Evolutionary conservation across 177 flowering plant genomes (phyloP), one percentile per base, ranked within the genome.

Genomic region (Vitis hybrid): DNA sequence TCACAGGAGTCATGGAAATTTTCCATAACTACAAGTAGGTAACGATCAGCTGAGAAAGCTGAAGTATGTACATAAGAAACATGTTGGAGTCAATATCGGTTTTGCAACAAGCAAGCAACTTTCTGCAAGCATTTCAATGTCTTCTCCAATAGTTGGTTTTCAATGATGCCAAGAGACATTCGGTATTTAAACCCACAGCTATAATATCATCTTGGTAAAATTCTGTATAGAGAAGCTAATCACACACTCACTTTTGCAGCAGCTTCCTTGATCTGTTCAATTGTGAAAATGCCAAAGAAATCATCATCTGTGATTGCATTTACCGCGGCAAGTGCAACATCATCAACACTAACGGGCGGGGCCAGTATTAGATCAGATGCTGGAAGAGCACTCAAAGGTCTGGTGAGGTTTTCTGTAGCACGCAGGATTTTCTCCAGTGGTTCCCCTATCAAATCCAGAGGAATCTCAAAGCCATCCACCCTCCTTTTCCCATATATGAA

Each of bases 241-340:
- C 74, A 90, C n/a, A 80, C 92, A 73, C 73, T 88, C 55, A 90
- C 91, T 68, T 84, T 82, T 14, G 87, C 85, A 39, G 99, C 97
- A 51, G 99, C 98, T 85, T 88, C 90, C 82, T 90, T 90, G 80
- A 95, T 95, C 82, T 95, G 99, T 60, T 91, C 92, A 12, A 95
- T 91, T 29, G 97, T 91, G 79, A 91, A 91, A 73, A 93, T 76
- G 60, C 99, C 99, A 70, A 95, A 95, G 80, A 88, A 74, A 58
- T 95, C 94, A 58, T 91, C 92, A 72, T 91, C 98, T 18, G 22
- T 70, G 14, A 93, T 80, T 29, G 89, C 93, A 75, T 88, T 91
- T 49, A 93, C 71, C 8, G 77, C 94, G 1, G 99, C 98, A 49
- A 78, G 70, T 5, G 99, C 98, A 66, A 93, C 85, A 79, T 91